These are phyloP conservation scores for Globisporangium takayamanum DNA, from an alignment of 352 stramenopile species.

Conservation along the genomic window DNA sequence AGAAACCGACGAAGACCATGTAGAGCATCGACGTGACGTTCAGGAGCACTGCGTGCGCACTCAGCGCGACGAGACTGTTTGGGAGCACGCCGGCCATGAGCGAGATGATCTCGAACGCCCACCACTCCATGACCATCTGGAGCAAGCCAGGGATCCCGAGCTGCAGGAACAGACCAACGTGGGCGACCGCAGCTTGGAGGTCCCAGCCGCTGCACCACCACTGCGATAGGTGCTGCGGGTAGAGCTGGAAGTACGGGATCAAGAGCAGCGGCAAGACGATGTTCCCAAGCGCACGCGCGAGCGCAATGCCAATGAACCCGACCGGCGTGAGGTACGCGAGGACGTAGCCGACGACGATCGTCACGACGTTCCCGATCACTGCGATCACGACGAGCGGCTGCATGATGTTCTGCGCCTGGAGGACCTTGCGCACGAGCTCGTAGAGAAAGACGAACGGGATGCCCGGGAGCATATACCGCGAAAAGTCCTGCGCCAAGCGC, in stretches of 20 bases:
- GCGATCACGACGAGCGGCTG: conserved; percentile 66
- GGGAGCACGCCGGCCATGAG: conserved; percentile 44
- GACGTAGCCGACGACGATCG: conserved; percentile 46
- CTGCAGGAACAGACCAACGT: conserved; percentile 36
- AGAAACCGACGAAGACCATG: conserved; percentile 56
- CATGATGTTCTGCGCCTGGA: conserved; percentile 77
- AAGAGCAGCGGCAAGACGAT: conserved; percentile 37
- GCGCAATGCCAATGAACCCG: conserved; percentile 63
- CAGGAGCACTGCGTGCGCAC: conserved; percentile 52
- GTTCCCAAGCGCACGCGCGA: conserved; percentile 48
- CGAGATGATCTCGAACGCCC: conserved; percentile 59
- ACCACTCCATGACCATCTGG: conserved; percentile 67
- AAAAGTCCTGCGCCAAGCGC: conserved; percentile 45
- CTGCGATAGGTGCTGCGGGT: conserved; percentile 21
- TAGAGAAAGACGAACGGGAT: conserved; percentile 75
- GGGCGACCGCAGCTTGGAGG: conserved; percentile 19
- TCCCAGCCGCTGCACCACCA: conserved; percentile 42
- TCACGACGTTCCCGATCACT: conserved; percentile 56
- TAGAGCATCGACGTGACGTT: conserved; percentile 60
- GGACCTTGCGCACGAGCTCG: conserved; percentile 72
- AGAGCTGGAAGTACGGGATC: conserved; percentile 42
- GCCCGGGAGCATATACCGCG: conserved; percentile 43
- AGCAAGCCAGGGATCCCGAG: conserved; percentile 44
- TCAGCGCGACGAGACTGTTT: conserved; percentile 41
- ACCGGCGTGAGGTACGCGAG: conserved; percentile 68